phyloP scores from a whole-genome alignment of 768 basidiomycete genomes.

The Candolleomyces efflorescens region DNA sequence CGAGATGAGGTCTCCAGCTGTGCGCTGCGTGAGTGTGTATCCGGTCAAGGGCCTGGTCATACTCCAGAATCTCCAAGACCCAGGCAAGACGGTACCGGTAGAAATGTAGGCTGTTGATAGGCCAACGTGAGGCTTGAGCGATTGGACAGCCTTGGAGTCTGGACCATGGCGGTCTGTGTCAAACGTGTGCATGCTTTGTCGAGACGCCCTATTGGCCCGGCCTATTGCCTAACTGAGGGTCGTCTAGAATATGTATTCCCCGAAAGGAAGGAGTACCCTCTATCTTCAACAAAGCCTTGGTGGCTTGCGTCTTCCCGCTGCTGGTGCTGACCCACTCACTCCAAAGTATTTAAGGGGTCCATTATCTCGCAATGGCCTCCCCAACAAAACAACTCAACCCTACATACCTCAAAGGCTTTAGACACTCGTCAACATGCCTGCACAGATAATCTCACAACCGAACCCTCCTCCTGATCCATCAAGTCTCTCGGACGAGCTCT shows the following conservation, averaged over 20 bases:
- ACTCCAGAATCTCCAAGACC: background rate
- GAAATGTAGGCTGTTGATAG: no score
- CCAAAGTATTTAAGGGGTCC: no score
- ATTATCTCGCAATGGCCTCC: background rate
- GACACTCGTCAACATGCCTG: conserved; percentile 43
- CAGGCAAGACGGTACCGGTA: no score
- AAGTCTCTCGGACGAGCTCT: conserved; percentile 53
- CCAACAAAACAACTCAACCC: conserved; percentile 5
- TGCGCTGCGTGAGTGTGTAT: background rate
- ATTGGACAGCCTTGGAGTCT: no score
- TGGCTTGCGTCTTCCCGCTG: background rate
- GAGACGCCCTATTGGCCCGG: no score
- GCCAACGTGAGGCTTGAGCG: no score
- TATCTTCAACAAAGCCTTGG: no score
- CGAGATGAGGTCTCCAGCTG: background rate
- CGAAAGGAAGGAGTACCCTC: background rate
- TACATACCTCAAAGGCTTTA: background rate
- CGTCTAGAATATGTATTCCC: no score
- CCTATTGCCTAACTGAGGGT: no score
- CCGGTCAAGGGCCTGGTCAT: background rate
- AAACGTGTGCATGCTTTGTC: no score
- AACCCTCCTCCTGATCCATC: conserved; percentile 73
- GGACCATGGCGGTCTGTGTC: no score
- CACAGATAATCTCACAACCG: conserved; percentile 48
- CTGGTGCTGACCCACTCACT: background rate